These are phyloP conservation scores for Xylaria longipes DNA, from an alignment of 495 filamentous ascomycete genomes.

Conservation along the genomic window DNA sequence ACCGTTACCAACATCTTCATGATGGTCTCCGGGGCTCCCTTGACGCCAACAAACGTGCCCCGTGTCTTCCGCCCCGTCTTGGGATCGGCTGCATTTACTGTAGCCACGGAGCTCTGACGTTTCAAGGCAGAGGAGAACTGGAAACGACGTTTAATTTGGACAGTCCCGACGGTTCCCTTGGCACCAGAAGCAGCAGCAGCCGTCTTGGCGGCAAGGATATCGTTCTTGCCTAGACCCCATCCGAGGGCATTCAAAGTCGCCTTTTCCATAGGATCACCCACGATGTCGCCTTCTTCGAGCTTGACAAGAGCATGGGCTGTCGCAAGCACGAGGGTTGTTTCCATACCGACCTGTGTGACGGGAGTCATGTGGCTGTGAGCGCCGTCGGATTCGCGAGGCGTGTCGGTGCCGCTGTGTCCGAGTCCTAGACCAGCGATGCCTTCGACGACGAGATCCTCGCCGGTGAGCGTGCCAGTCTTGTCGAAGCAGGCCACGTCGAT, in stretches of 20 bases:
- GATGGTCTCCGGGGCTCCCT: slow-evolving; percentile 97
- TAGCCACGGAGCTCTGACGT: slow-evolving; percentile 91
- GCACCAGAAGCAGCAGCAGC: slow-evolving; percentile 42
- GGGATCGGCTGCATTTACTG: slow-evolving; percentile 70
- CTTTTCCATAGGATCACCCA: slow-evolving; percentile 99
- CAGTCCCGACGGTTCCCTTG: slow-evolving; percentile 58
- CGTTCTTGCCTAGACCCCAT: slow-evolving; percentile 88
- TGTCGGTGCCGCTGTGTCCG: slow-evolving; percentile 67
- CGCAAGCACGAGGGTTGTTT: slow-evolving; percentile 92
- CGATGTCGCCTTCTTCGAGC: slow-evolving; percentile 94
- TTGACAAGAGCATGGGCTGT: slow-evolving; percentile 96
- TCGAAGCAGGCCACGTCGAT: slow-evolving; percentile 98
- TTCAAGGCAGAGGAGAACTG: slow-evolving; percentile 98
- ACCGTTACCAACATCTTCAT: slow-evolving; percentile 84
- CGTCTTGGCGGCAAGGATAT: slow-evolving; percentile 70
- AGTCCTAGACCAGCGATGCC: slow-evolving; percentile 90
- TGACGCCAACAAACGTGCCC: slow-evolving; percentile 90
- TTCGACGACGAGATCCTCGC: slow-evolving; percentile 96
- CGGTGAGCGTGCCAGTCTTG: slow-evolving; percentile 96
- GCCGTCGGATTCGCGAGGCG: slow-evolving; percentile 71
- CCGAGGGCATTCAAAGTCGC: slow-evolving; percentile 88
- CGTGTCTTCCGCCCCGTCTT: slow-evolving; percentile 73
- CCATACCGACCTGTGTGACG: slow-evolving; percentile 67
- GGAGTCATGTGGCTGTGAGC: slow-evolving; percentile 76
- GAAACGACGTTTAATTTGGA: slow-evolving; percentile 95